These are phyloP conservation scores for Apostasia ramifera DNA, from an alignment of 106 monocot species.

Conservation along the genomic window DNA sequence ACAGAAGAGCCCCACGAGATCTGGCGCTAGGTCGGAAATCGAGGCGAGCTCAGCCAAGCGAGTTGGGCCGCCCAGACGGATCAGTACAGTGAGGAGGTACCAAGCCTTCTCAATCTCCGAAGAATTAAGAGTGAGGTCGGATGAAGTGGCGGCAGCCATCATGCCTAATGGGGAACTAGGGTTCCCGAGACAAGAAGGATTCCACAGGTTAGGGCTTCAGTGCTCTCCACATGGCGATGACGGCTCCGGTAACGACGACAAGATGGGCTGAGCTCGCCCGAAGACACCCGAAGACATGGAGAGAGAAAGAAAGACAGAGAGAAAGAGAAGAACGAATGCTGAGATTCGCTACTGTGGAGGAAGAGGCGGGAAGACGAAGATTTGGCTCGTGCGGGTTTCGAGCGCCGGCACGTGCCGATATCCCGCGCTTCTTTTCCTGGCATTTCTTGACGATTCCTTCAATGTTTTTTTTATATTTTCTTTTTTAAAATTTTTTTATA, in stretches of 20 bases:
- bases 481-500: too few relatives aligned
- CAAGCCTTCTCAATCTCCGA: constrained; percentile 46
- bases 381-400: constrained; percentile 11
- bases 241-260: not conserved
- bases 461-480: not conserved
- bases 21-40: constrained; percentile 13
- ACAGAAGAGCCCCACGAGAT: constrained; percentile 47
- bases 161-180: constrained; percentile 2
- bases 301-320: not conserved
- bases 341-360: not conserved
- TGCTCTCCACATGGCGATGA: not conserved
- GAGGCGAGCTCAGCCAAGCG: constrained; percentile 31
- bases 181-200: not conserved
- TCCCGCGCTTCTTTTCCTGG: constrained; percentile 14
- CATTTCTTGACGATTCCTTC: too few relatives aligned
- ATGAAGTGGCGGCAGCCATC: not conserved
- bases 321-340: not conserved
- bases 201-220: not conserved
- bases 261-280: not conserved
- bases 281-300: too few relatives aligned
- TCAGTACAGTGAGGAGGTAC: constrained; percentile 56
- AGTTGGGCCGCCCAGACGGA: constrained; percentile 48
- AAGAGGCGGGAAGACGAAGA: not conserved
- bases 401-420: constrained; percentile 7
- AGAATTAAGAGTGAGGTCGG: not conserved